These are phyloP conservation scores for Hyaloscypha variabilis DNA, from an alignment of 495 filamentous ascomycete species.

Conservation along the genomic window DNA sequence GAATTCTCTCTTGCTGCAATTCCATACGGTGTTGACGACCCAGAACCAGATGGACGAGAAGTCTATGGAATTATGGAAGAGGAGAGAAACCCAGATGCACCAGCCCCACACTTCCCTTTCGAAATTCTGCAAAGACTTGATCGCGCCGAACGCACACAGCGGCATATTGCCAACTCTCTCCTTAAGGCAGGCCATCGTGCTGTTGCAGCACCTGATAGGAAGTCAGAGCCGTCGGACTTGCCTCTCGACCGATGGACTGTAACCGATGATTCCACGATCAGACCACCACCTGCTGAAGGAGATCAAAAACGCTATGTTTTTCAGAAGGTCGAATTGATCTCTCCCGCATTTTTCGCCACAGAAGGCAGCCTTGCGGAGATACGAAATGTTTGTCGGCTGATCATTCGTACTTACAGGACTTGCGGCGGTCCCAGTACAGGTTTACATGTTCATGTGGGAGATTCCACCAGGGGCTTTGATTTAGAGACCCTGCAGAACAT, in stretches of 20 bases:
- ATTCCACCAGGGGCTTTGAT: background rate
- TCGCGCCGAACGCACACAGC: background rate
- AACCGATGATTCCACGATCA: background rate
- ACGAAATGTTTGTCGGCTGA: background rate
- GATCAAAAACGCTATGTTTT: background rate
- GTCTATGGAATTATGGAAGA: background rate
- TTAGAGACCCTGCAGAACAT: background rate
- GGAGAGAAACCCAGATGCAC: background rate
- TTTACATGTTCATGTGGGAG: background rate
- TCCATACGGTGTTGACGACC: background rate
- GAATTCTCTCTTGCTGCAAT: background rate
- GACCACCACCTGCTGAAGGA: background rate
- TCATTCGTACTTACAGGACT: background rate
- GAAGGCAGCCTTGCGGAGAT: background rate
- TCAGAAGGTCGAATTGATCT: background rate
- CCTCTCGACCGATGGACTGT: background rate
- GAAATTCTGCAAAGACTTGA: background rate
- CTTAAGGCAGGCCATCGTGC: background rate
- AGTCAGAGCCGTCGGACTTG: background rate
- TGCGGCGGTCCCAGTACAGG: background rate
- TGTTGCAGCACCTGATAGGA: background rate
- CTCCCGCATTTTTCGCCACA: background rate
- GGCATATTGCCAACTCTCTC: background rate
- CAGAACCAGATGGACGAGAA: background rate
- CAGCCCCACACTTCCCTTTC: background rate